These are phyloP conservation scores for Fonsecaea erecta DNA, from an alignment of 2,329 filamentous ascomycete genomes.

Conservation along the genomic window DNA sequence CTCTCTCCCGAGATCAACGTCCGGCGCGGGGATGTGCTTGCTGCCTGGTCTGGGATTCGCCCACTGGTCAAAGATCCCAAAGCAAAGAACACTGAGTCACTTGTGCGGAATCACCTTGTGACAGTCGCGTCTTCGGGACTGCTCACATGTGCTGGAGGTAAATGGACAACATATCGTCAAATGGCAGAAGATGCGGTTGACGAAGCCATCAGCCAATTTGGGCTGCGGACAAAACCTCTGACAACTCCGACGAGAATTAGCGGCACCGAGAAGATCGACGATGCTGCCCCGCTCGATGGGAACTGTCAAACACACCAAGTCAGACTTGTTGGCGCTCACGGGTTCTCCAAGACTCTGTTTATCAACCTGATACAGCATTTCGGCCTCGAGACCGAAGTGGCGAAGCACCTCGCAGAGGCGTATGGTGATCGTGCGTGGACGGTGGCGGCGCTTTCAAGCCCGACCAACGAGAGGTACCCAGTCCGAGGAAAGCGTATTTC, in stretches of 20 bases:
- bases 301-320: conserved; percentile 83
- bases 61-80: conserved; percentile 86
- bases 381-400: conserved; percentile 87
- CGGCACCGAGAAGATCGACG: conserved; percentile 38
- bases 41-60: conserved; percentile 86
- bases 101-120: conserved; percentile 85
- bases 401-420: conserved; percentile 81
- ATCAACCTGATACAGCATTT: conserved; percentile 95
- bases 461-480: conserved; percentile 79
- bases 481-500: conserved; percentile 81
- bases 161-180: conserved; percentile 92
- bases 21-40: conserved; percentile 82
- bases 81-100: conserved; percentile 80
- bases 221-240: conserved; percentile 32
- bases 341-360: conserved; percentile 87
- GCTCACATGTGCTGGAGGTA: conserved; percentile 83
- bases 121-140: conserved; percentile 79
- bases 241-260: conserved; percentile 34
- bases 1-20: conserved; percentile 83
- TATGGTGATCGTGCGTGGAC: conserved; percentile 95
- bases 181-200: conserved; percentile 92
- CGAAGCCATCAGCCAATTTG: conserved; percentile 50
- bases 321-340: conserved; percentile 80
- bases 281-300: conserved; percentile 58
- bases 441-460: conserved; percentile 77